Evolutionary conservation across 208 protist species (phyloP), one percentile per base, ranked within the genome.

Genomic region (Trypanosoma boissoni): DNA sequence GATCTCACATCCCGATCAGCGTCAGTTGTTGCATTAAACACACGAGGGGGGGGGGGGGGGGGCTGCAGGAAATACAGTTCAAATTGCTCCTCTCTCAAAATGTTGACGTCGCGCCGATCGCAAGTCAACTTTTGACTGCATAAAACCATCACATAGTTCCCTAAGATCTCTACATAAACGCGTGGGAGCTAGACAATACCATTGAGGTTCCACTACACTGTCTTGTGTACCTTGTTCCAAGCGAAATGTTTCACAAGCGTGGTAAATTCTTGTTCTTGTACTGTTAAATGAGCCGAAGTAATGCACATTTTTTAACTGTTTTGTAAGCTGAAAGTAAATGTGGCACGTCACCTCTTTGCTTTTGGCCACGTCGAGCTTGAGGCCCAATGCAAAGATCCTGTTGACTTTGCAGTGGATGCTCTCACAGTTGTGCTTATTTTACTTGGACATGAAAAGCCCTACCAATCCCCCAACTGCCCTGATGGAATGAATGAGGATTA

Each of bases 231-330:
- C 9, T 83, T 88, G 80, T 68, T 72, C 31, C 83, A 68, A 32
- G 80, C 86, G 16, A 76, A 80, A 58, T n/a, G n/a, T n/a, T n/a
- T n/a, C n/a, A n/a, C n/a, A n/a, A n/a, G n/a, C n/a, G n/a, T n/a
- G 68, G 81, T 45, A 92, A 87, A 67, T 93, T 93, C 62, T 74
- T 93, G n/a, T 65, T 93, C 20, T 91, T 83, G 20, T 91, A 84
- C 59, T 88, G 78, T 78, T 84, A 79, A 39, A 46, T 76, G 26
- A 77, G 63, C 36, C 48, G 54, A 10, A 61, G 54, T 20, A 78
- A 89, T 44, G 64, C 63, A 4, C 29, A 70, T n/a, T 59, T 68
- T 23, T 20, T 92, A 31, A 67, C 65, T 14, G 53, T 85, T 14
- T 48, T 58, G 29, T 78, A 78, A 28, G n/a, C 58, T 85, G 43